Conservation (phyloP, 208 protist genomes). For the Crithidia bombi region DNA sequence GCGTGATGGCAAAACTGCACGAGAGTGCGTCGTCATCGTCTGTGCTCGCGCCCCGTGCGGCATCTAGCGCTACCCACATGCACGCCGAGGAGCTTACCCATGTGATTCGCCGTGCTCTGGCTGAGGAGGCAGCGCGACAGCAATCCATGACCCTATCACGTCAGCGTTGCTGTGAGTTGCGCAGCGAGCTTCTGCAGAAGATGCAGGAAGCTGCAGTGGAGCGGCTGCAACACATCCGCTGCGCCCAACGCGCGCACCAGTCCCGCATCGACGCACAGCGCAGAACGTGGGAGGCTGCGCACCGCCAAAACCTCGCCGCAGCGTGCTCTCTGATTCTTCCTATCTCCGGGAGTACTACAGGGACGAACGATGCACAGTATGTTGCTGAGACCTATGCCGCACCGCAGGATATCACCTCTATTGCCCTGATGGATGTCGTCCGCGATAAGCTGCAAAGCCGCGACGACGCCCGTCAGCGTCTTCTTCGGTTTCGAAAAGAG, state of each 20-base stretch:
- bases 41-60: not conserved
- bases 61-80: slow-evolving; percentile 28
- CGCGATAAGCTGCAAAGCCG: slow-evolving; percentile 32
- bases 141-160: slow-evolving; percentile 22
- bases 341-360: slow-evolving; percentile 15
- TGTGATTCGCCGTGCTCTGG: slow-evolving; percentile 21
- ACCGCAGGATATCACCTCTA: slow-evolving; percentile 39
- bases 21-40: slow-evolving; percentile 6
- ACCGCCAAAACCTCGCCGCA: slow-evolving; percentile 56
- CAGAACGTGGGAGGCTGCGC: slow-evolving; percentile 59
- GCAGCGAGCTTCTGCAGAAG: slow-evolving; percentile 23
- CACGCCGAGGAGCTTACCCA: slow-evolving; percentile 50
- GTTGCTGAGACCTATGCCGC: slow-evolving; percentile 38
- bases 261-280: slow-evolving; percentile 52
- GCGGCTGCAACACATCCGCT: slow-evolving; percentile 45
- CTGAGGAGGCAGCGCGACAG: slow-evolving; percentile 35
- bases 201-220: slow-evolving; percentile 44
- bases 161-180: slow-evolving; percentile 34
- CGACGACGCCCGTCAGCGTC: slow-evolving; percentile 19
- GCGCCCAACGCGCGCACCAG: slow-evolving; percentile 49
- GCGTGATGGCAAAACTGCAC: slow-evolving; percentile 37
- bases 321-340: slow-evolving; percentile 36
- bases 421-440: slow-evolving; percentile 43
- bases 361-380: slow-evolving; percentile 13
- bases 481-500: slow-evolving; percentile 30